Conservation (phyloP, 1,284 basidiomycete species). For the Paramarasmius palmivorus region DNA sequence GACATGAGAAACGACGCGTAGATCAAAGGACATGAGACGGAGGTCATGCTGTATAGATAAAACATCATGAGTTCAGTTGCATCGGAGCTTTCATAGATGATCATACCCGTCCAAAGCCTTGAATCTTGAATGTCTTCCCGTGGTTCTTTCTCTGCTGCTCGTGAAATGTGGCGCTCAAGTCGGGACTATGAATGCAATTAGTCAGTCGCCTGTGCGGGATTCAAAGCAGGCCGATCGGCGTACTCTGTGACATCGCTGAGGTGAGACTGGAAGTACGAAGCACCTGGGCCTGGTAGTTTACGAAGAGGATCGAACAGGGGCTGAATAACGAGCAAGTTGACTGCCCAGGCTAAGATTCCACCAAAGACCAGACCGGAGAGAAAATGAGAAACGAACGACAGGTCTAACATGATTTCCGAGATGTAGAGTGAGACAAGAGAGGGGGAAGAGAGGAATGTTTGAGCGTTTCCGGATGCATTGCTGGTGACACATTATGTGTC, state of each 20-base stretch:
- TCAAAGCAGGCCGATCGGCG: conserved; percentile 17
- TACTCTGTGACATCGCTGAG: conserved; percentile 46
- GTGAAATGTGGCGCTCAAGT: conserved; percentile 36
- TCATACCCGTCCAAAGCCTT: conserved; percentile 49
- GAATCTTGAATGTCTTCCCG: conserved; percentile 51
- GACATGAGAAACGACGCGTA: conserved; percentile 47
- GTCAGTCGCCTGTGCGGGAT: neutral
- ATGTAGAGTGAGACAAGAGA: conserved; percentile 8
- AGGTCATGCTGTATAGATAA: conserved; percentile 44
- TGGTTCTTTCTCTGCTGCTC: conserved; percentile 42
- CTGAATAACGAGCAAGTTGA: conserved; percentile 41
- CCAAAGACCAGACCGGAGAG: conserved; percentile 31
- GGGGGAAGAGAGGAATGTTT: conserved; percentile 3
- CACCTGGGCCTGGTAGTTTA: conserved; percentile 48
- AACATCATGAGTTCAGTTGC: neutral
- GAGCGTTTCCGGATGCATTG: neutral
- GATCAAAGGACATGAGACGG: conserved; percentile 54
- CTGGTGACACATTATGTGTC: no score
- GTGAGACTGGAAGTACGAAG: conserved; percentile 39
- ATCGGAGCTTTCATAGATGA: neutral
- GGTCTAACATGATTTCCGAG: conserved; percentile 7
- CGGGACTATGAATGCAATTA: conserved; percentile 29
- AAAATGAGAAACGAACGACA: conserved; percentile 29
- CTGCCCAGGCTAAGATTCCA: conserved; percentile 37
- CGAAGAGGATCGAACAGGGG: conserved; percentile 48